Base-by-base conservation (phyloP, 2,329 filamentous ascomycete species). In the Phoma sp. region DNA sequence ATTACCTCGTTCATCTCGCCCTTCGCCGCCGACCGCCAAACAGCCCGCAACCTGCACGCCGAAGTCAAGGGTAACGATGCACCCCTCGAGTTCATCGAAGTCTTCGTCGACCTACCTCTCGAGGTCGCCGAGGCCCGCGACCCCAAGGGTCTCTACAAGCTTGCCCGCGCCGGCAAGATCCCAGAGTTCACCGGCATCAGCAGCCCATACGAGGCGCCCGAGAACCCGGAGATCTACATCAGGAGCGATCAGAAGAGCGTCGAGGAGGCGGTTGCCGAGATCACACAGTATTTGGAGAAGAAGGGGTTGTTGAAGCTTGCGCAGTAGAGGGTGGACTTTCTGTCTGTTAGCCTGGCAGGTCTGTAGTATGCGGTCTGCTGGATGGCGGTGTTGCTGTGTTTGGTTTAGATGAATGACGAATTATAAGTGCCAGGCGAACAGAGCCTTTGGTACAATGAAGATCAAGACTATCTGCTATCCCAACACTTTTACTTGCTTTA, bases 1-100 rank as follows among this genome's bases (percentile, higher is more conserved):
- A 87, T 99, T 64, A 96, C 95, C 47, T 95, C 90, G 57, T 99
- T 99, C 82, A 99, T 99, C 81, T 96, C 91, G 1, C 95, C 95
- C 1, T 98, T 97, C 83, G 86, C 86, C 52, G 89, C 89, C 28
- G 95, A 99, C 79, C 87, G 95, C 53, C 82, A 91, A 62, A 83
- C 90, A 34, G 95, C 95, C 7, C 87, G 95, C 54, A 81, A 87
- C 59, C 80, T 99, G 68, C 95, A 99, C 78, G 83, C 84, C 60
- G 81, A 84, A 2, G 80, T 84, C 51, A 64, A 61, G 9, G 60
- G 65, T 68, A 80, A 67, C 20, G 88, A 89, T 66, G 80, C 82
- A 63, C 80, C 90, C 0, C 84, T 98, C 52, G 88, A 90, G 9
- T 99, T 99, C 74, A 84, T 99, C 63, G 95, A 99, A 80, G 92